Evolutionary conservation across 345 rosid genomes (phyloP), one percentile per base, ranked within the genome.

Genomic region (Ricinus communis): DNA sequence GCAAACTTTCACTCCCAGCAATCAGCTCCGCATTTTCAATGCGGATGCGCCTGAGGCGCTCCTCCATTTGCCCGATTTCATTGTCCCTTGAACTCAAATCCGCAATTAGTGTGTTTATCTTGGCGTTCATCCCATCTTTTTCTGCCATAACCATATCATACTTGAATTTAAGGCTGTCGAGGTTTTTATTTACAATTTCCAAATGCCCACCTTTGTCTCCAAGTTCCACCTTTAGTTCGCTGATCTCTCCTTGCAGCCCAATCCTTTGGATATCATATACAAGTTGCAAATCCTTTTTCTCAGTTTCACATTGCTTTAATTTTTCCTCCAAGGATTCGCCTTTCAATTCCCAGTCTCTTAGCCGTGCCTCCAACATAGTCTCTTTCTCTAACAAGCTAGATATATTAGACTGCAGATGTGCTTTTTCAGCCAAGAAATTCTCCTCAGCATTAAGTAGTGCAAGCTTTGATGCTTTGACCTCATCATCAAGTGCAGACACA

Each of bases 401-500:
- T 77, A 88, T 87, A 76, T 87, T 88, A 55, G 89, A 84, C 69
- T 86, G 83, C 47, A 88, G 78, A 69, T 82, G 82, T 50, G 88
- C 77, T 62, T 87, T 87, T 76, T 91, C 96, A 0, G 87, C 84
- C 46, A 82, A 86, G 62, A 90, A 84, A 80, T 75, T 90, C 79
- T 87, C 69, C 78, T 91, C 90, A 16, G 94, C 86, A 43, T 86
- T 87, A 28, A 88, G 81, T 15, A 91, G 77, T 0, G 87, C 87
- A 18, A 74, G 71, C 71, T 89, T 91, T 64, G 90, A 66, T 5
- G 71, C 79, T 64, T 82, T 81, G 69, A 90, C 68, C 79, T 95
- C 97, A 19, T 76, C 71, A 83, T 90, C 97, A 66, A 88, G 85
- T 72, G 85, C 91, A 13, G 87, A 84, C 74, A 92, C 77, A 75